Percentiles rank a stretch among this genome's conserved stretches.
phyloP scores from a whole-genome alignment of 2,329 filamentous ascomycete species.

The Aspergillus brasiliensis region DNA sequence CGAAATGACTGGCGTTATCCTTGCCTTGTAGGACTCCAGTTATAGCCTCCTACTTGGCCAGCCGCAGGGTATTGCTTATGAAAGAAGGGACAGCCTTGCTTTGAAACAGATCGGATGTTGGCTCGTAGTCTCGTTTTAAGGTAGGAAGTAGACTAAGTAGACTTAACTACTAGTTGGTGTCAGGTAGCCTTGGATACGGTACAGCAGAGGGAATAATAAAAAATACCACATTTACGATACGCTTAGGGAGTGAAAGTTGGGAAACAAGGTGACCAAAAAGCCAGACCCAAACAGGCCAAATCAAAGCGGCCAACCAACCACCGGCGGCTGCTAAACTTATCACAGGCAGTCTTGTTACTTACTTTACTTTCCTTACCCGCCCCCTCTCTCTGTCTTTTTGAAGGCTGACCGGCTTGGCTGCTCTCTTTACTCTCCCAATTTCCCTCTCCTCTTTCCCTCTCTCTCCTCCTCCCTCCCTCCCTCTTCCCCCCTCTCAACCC shows the following conservation, averaged over 20 bases:
- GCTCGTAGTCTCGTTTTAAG: not conserved
- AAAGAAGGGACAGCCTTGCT: not conserved
- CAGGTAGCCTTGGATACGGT: not conserved
- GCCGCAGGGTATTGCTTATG: not conserved
- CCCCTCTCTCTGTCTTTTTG: conserved; percentile 23
- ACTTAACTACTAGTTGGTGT: no score
- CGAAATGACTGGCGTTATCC: not conserved
- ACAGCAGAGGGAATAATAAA: not conserved
- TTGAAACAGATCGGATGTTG: not conserved
- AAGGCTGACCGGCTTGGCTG: conserved; percentile 5
- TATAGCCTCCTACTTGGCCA: not conserved
- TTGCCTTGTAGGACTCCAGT: not conserved
- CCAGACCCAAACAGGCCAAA: conserved; percentile 5
- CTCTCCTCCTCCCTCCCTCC: conserved; percentile 16
- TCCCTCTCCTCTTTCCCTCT: conserved; percentile 11
- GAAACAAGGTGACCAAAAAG: not conserved
- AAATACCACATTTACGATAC: not conserved
- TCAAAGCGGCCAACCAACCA: not conserved
- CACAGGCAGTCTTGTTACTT: not conserved
- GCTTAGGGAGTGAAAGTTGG: not conserved
- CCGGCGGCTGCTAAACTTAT: not conserved
- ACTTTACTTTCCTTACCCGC: conserved; percentile 25
- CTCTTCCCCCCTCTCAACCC: conserved; percentile 17
- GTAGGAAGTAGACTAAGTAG: no score
- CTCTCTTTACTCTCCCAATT: conserved; percentile 10